phyloP scores from a whole-genome alignment of 2,329 filamentous ascomycete genomes.

The Venturia effusa region DNA sequence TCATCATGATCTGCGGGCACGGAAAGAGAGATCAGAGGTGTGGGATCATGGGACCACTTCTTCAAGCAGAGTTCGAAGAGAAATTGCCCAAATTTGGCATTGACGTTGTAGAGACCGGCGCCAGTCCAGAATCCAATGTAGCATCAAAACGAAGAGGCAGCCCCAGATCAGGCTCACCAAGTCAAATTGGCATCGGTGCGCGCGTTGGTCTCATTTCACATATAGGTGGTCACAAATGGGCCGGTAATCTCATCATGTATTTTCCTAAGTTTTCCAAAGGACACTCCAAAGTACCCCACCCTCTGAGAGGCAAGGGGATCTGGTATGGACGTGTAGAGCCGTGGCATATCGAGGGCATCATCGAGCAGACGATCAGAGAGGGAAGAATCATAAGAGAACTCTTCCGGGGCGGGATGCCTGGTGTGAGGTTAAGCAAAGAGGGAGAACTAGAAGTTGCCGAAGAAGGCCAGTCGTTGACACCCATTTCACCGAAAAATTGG shows the following conservation, averaged over 20 bases:
- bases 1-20: constrained; percentile 86
- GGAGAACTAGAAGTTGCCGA: neutral
- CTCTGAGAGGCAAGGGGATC: constrained; percentile 59
- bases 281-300: constrained; percentile 31
- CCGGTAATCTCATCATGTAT: constrained; percentile 76
- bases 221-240: constrained; percentile 76
- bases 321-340: constrained; percentile 77
- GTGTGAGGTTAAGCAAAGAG: neutral
- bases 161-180: constrained; percentile 12
- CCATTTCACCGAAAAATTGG: neutral
- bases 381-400: constrained; percentile 60
- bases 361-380: constrained; percentile 56
- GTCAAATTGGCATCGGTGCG: constrained; percentile 30
- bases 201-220: constrained; percentile 64
- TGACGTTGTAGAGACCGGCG: neutral
- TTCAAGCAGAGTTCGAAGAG: constrained; percentile 58
- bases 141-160: neutral
- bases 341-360: constrained; percentile 63
- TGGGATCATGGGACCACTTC: constrained; percentile 64
- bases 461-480: neutral
- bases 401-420: constrained; percentile 45
- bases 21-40: constrained; percentile 72
- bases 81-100: constrained; percentile 32
- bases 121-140: too few relatives aligned
- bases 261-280: constrained; percentile 38